phyloP scores from a whole-genome alignment of 441 rosid genomes.

The Breynia disticha region DNA sequence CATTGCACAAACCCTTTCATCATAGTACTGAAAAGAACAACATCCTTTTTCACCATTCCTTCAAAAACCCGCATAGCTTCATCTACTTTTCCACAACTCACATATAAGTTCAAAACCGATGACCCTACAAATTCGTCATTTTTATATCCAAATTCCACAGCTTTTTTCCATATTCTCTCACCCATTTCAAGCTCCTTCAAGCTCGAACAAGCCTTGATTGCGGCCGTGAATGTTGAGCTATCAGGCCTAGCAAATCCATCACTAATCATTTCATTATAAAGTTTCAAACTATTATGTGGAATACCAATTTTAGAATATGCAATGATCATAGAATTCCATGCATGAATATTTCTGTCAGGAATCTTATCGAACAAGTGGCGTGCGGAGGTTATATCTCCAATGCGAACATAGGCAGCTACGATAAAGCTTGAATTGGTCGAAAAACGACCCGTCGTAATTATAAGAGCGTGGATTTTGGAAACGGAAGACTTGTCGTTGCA shows the following conservation, averaged over 20 bases:
- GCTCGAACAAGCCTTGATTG: constrained; percentile 58
- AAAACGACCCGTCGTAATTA: constrained; percentile 26
- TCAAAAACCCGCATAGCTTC: constrained; percentile 41
- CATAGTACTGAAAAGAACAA: constrained; percentile 59
- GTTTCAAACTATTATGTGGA: constrained; percentile 32
- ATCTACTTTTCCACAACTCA: constrained; percentile 39
- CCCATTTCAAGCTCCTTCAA: constrained; percentile 36
- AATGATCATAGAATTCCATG: constrained; percentile 49
- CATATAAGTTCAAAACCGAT: constrained; percentile 55
- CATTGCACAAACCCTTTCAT: constrained; percentile 44
- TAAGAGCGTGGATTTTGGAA: constrained; percentile 37
- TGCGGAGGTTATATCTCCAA: constrained; percentile 33
- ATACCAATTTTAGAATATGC: constrained; percentile 37
- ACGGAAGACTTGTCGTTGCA: constrained; percentile 26
- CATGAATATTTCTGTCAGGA: constrained; percentile 34
- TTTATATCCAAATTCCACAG: constrained; percentile 41
- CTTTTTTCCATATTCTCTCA: constrained; percentile 41
- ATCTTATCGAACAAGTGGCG: constrained; percentile 46
- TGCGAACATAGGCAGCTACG: constrained; percentile 22
- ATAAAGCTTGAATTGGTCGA: constrained; percentile 19
- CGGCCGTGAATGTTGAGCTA: constrained; percentile 59
- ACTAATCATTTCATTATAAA: constrained; percentile 40
- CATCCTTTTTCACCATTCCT: constrained; percentile 46
- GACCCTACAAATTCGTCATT: constrained; percentile 62
- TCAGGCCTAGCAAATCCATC: constrained; percentile 41